Evolutionary conservation across 192 early-diverging fungal species (phyloP), one percentile per base, ranked within the genome.

Genomic region (Rhizophagus clarus): DNA sequence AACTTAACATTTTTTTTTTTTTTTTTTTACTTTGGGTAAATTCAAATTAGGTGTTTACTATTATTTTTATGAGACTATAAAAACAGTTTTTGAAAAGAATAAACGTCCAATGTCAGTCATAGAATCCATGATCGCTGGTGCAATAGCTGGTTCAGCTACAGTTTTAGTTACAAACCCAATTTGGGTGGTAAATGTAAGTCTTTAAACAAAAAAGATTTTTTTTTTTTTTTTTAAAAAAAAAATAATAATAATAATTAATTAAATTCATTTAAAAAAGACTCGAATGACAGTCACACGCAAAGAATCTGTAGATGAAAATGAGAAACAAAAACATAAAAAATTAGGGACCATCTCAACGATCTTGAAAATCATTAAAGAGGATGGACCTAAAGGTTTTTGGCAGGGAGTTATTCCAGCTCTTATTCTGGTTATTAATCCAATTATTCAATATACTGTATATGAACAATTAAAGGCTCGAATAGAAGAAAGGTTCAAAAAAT

Each of bases 361-460:
- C n/a, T 66, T 85, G 32, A 88, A 92, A 82, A 97, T 99, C 77
- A 87, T 96, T 81, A 91, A 93, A 64, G 93, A 97, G 67, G 96
- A 97, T 63, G 98, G 98, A 51, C 67, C 95, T 73, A 79, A 87
- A 71, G 92, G 94, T 14, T 93, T 99, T 87, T 99, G 92, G 91
- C 91, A 94, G 79, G 98, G 98, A 51, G 90, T 98, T 37, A 84
- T 93, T 45, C 97, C 98, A 45, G 98, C 98, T 62, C 89, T 99
- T 81, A 95, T 99, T 74, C 88, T 99, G 85, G 98, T 99, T 66
- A 96, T 95, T 88, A 99, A 99, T 88, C 98, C 98, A 61, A 97
- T 99, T 74, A 99, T 99, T 85, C 98, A 99, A 89, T 99, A 98
- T 88, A 99, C 98, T 9, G 94, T 93, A 9, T 99, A 98, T 90